A percentile compares a stretch with the other conserved stretches of the same genome.
Conservation (phyloP, 2,329 filamentous ascomycete genomes). For the Penicillium digitatum region DNA sequence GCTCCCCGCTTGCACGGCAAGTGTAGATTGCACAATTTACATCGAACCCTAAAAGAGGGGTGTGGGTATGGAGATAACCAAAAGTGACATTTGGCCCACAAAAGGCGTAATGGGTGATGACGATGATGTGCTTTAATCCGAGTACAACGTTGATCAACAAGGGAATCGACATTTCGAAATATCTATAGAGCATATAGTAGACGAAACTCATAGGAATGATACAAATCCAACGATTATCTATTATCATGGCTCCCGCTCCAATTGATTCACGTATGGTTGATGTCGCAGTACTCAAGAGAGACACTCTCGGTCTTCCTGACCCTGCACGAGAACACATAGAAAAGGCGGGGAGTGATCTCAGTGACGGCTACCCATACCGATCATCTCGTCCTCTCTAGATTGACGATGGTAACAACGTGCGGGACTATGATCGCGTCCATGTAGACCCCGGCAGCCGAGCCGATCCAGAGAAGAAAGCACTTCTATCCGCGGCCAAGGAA, state of each 20-base stretch:
- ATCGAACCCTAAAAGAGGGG: constrained; percentile 9
- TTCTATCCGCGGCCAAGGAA: constrained; percentile 59
- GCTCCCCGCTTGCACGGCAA: constrained; percentile 1
- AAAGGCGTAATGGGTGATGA: constrained; percentile 28
- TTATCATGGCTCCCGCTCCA: constrained; percentile 52
- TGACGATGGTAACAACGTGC: constrained; percentile 65
- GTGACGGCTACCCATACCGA: constrained; percentile 66
- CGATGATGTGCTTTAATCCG: constrained; percentile 32
- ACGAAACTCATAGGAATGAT: neutral
- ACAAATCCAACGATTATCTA: neutral
- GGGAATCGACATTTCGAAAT: neutral
- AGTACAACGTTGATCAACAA: neutral
- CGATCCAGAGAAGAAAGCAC: constrained; percentile 59
- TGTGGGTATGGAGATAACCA: neutral
- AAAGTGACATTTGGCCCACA: constrained; percentile 1
- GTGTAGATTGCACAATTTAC: neutral
- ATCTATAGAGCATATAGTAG: neutral
- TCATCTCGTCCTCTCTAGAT: constrained; percentile 64
- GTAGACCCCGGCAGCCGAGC: constrained; percentile 62
- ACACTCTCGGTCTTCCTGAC: constrained; percentile 60
- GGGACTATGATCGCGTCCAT: constrained; percentile 54
- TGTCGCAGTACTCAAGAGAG: constrained; percentile 59
- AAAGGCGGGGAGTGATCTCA: constrained; percentile 66
- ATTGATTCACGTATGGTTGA: constrained; percentile 63
- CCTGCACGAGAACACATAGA: constrained; percentile 56